Base-by-base conservation (phyloP, 768 basidiomycete genomes). In the Lactarius vividus region DNA sequence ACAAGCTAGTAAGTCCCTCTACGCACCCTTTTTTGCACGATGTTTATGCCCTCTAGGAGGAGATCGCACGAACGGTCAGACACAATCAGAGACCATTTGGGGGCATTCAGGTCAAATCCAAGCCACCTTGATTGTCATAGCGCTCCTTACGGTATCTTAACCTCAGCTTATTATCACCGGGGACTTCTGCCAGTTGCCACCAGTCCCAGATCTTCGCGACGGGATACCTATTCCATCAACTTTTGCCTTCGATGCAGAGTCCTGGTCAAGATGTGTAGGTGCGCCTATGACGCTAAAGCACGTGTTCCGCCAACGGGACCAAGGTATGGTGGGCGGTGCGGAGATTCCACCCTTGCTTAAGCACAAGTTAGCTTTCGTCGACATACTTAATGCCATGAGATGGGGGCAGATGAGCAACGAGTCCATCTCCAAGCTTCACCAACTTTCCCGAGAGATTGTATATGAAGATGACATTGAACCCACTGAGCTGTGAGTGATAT, bases 121-220 rank as follows among this genome's bases (percentile, higher is more conserved):
- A 53, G n/a, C 66, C 16, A 35, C 44, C 1, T 37, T 26, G 23
- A 54, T 29, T n/a, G 11, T 49, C 49, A 53, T 7, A 44, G 57
- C 64, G 62, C 65, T 49, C n/a, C 37, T 35, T 28, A 63, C 28
- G n/a, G 28, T 54, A 71, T 26, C 20, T 20, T 20, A 11, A 53
- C 55, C 23, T n/a, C 66, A 94, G 89, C 83, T 95, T 59, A 81
- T 91, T 39, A 78, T 95, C 4, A 93, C 88, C 13, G 94, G 94
- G 9, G 94, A 97, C 73, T 96, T 96, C 74, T 95, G 86, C 73
- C 94, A 97, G 75, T 80, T 97, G 0, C 94, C 94, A 16, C 94
- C 94, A 1, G 91, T 96, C 0, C 79, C 83, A 11, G 79, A 78
- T 42, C 76, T 81, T 69, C 71, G 82, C 76, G 74, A 79, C 72